These are phyloP conservation scores for Oropetium thomaeum DNA, from an alignment of 176 grass and related monocot species.

Conservation along the genomic window DNA sequence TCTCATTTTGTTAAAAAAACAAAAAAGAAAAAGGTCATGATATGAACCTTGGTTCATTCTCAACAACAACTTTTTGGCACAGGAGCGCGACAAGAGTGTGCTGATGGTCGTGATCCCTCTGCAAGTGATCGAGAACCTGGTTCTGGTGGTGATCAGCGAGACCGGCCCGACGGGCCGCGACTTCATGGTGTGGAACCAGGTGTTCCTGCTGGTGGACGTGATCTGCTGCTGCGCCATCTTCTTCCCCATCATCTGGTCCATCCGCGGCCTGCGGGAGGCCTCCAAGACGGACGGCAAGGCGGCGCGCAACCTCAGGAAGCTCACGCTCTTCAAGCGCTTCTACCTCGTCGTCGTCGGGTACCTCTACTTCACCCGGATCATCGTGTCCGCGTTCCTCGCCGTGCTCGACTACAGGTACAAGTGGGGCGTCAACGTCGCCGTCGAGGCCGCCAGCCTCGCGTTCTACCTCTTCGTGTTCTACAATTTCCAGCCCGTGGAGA, in stretches of 20 bases:
- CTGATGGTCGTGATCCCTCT: constrained; percentile 58
- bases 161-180: constrained; percentile 36
- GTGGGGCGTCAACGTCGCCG: constrained; percentile 44
- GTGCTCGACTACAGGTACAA: constrained; percentile 51
- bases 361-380: constrained; percentile 65
- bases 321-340: constrained; percentile 73
- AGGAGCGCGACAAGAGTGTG: constrained; percentile 61
- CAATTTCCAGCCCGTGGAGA: constrained; percentile 56
- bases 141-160: constrained; percentile 50
- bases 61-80: not conserved
- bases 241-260: constrained; percentile 70
- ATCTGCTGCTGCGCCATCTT: constrained; percentile 62
- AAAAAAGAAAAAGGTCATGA: no score
- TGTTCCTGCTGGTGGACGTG: constrained; percentile 58
- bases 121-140: constrained; percentile 64
- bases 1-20: not conserved
- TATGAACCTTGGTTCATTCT: not conserved
- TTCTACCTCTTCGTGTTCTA: constrained; percentile 63
- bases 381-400: constrained; percentile 31
- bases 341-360: constrained; percentile 60
- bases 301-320: constrained; percentile 55
- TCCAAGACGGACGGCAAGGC: constrained; percentile 68
- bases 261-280: constrained; percentile 50
- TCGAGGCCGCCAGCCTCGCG: constrained; percentile 43
- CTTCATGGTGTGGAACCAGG: constrained; percentile 51